phyloP scores from a whole-genome alignment of 345 rosid species.

The Excoecaria cochinchinensis region DNA sequence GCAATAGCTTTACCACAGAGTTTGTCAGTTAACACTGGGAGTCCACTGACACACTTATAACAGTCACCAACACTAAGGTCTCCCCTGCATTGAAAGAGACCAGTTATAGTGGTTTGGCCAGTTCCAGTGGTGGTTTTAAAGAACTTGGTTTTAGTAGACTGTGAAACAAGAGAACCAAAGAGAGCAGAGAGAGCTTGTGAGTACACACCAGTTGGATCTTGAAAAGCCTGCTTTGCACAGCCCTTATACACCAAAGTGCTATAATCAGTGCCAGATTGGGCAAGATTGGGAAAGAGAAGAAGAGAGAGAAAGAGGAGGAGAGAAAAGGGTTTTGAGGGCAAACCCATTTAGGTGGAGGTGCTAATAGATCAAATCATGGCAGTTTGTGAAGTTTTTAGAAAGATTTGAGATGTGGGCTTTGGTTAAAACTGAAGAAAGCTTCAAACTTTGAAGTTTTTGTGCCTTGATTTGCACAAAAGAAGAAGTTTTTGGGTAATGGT shows the following conservation, averaged over 20 bases:
- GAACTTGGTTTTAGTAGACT: slow-evolving; percentile 78
- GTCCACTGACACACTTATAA: slow-evolving; percentile 84
- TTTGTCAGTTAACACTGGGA: slow-evolving; percentile 69
- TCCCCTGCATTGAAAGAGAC: slow-evolving; percentile 94
- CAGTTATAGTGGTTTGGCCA: slow-evolving; percentile 69
- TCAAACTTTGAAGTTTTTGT: slow-evolving; percentile 5
- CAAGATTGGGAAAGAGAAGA: slow-evolving; percentile 38
- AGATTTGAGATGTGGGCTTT: slow-evolving; percentile 27
- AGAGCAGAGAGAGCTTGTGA: slow-evolving; percentile 88
- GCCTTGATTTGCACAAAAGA: slow-evolving; percentile 15
- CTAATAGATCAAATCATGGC: slow-evolving; percentile 59
- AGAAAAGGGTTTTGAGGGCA: slow-evolving; percentile 37
- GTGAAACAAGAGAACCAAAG: slow-evolving; percentile 74
- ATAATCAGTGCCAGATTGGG: slow-evolving; percentile 58
- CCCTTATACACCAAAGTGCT: slow-evolving; percentile 80
- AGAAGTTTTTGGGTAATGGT: neutral
- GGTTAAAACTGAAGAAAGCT: slow-evolving; percentile 21
- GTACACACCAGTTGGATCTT: slow-evolving; percentile 81
- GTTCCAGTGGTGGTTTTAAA: slow-evolving; percentile 79
- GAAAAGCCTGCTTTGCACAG: slow-evolving; percentile 68
- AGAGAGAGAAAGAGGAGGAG: slow-evolving; percentile 34
- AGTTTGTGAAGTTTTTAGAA: slow-evolving; percentile 23
- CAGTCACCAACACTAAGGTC: slow-evolving; percentile 75
- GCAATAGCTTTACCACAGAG: slow-evolving; percentile 79
- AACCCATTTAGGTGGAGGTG: slow-evolving; percentile 32